Evolutionary conservation across 2,329 filamentous ascomycete genomes (phyloP), one percentile per base, ranked within the genome.

Genomic region (Stagonosporopsis rhizophila): DNA sequence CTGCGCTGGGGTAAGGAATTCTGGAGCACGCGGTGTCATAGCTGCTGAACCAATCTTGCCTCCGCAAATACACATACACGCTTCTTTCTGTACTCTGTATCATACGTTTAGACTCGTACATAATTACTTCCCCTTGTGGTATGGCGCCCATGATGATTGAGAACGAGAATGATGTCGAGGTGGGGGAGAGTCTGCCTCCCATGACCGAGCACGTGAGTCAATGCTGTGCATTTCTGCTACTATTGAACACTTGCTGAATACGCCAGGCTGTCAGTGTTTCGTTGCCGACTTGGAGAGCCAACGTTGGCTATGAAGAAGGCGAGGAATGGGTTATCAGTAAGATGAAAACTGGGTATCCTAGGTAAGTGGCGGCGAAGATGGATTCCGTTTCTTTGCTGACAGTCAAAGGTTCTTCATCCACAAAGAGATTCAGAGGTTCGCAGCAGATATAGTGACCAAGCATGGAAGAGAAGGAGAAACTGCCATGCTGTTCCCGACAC

Each of bases 261-360:
- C 38, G 30, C 48, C 63, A 97, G 93, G 95, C 94, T 62, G 91
- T 98, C 63, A 98, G 94, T 75, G 94, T 98, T 38, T 98, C 95
- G 15, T 81, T 99, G 23, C 95, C 95, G 35, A 96, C 92, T 78
- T 99, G 95, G 95, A 84, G 83, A 64, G 83, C 92, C 63, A 98
- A 96, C 69, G 82, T 99, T 35, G 94, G 87, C 37, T 99, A 99
- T 72, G 95, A 99, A 76, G 92, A 99, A 76, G 94, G 92, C 46
- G 85, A 96, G 73, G 81, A 88, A 53, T 95, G 91, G 89, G 91
- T 99, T n/a, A 62, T 95, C 17, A 85, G 83, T 60, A 89, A 88
- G 72, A 89, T 99, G 92, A 83, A 86, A 62, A 96, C 90, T 40
- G 95, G 95, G 32, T 99, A 99, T 76, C 95, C 95, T 58, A 86